These are phyloP conservation scores for Ascoidea tarda DNA, from an alignment of 805 yeast species.

Conservation along the genomic window DNA sequence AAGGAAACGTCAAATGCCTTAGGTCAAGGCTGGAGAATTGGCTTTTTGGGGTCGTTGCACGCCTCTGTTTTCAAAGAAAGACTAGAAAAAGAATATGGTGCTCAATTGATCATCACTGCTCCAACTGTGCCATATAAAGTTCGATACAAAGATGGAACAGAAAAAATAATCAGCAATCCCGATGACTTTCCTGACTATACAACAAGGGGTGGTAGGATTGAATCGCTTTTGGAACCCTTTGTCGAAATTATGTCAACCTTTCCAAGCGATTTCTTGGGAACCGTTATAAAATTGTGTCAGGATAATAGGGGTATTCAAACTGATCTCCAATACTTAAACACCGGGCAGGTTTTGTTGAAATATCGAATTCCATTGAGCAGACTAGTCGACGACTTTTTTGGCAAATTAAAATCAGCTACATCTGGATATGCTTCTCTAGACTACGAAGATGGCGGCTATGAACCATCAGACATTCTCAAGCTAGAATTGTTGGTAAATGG, in stretches of 20 bases:
- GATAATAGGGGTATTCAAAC: conserved; percentile 71
- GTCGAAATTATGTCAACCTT: conserved; percentile 85
- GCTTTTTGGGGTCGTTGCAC: conserved; percentile 87
- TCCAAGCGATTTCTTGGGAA: conserved; percentile 81
- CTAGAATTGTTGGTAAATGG: conserved; percentile 86
- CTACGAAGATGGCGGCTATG: conserved; percentile 88
- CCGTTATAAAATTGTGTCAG: conserved; percentile 78
- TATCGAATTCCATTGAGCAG: conserved; percentile 81
- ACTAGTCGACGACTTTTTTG: conserved; percentile 90
- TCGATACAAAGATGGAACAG: conserved; percentile 49
- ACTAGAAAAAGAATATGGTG: conserved; percentile 86
- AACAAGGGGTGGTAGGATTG: conserved; percentile 27
- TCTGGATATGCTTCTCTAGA: conserved; percentile 90
- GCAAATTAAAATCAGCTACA: conserved; percentile 78
- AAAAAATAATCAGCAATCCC: conserved; percentile 68
- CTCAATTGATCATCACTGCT: conserved; percentile 80
- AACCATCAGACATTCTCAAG: conserved; percentile 67
- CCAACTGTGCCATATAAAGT: conserved; percentile 92
- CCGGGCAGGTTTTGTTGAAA: conserved; percentile 70
- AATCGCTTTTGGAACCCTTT: conserved; percentile 60
- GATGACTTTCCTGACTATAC: conserved; percentile 72
- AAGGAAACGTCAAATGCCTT: conserved; percentile 87
- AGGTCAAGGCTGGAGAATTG: conserved; percentile 97
- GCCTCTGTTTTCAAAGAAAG: conserved; percentile 92
- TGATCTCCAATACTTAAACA: conserved; percentile 60